Evolutionary conservation across 148 eudicot species (phyloP).

Genomic region (Cornus suecica): DNA sequence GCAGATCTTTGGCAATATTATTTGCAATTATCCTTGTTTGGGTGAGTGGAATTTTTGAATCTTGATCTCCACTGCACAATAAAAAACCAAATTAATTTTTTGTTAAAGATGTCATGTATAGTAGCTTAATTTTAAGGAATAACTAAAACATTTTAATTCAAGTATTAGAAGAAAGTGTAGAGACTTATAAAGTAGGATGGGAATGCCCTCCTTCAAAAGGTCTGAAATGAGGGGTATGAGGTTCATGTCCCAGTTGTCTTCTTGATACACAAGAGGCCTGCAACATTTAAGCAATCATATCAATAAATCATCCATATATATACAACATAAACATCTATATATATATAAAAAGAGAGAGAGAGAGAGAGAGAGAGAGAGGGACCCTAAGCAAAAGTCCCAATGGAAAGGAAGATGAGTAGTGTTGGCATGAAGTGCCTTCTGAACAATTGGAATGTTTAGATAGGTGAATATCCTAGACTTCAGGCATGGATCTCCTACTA

Average conservation of each 20-base stretch:
- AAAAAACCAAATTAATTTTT: not conserved
- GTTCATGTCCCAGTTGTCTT: not conserved
- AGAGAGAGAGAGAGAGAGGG: not conserved
- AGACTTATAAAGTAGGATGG: not conserved
- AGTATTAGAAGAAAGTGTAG: not conserved
- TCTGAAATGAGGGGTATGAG: not conserved
- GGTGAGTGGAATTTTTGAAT: not conserved
- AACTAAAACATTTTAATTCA: too few species aligned
- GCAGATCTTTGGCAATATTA: not conserved
- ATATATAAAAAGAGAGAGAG: too few species aligned
- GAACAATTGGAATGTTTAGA: slow-evolving; percentile 17
- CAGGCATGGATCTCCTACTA: slow-evolving; percentile 18
- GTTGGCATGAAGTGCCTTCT: slow-evolving; percentile 19
- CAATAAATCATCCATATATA: not conserved
- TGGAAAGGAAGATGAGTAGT: slow-evolving; percentile 14
- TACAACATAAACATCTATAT: not conserved
- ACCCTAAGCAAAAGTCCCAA: not conserved
- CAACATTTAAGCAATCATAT: not conserved
- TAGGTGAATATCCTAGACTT: slow-evolving; percentile 3
- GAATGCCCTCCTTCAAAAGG: not conserved
- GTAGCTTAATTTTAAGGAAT: too few species aligned
- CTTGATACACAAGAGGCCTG: not conserved
- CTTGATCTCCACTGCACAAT: not conserved
- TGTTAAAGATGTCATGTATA: not conserved
- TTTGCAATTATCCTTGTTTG: not conserved